These are phyloP conservation scores for Ulota crispa DNA, from an alignment of 225 moss, liverwort and hornwort species.

Conservation along the genomic window DNA sequence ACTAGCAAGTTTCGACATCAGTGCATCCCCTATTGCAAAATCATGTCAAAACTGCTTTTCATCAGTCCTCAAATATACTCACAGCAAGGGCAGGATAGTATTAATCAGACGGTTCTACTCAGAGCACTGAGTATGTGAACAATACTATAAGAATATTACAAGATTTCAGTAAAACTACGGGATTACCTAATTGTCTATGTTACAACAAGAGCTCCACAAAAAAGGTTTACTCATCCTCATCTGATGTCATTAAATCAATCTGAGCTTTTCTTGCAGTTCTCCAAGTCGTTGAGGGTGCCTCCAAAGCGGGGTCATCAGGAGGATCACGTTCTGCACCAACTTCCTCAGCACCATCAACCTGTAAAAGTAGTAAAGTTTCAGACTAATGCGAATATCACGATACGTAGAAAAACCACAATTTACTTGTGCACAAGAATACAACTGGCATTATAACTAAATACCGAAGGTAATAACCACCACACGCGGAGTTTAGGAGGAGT, in stretches of 20 bases:
- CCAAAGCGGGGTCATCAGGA: neutral
- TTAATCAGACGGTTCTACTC: neutral
- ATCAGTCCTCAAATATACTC: neutral
- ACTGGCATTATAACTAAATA: neutral
- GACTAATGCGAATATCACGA: neutral
- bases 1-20: neutral
- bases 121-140: neutral
- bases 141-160: constrained; percentile 19
- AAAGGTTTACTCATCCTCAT: constrained; percentile 33
- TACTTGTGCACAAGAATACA: neutral
- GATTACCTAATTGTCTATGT: constrained; percentile 2
- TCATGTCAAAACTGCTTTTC: neutral
- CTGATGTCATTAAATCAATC: constrained; percentile 37
- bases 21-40: neutral
- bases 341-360: constrained; percentile 29
- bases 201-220: constrained; percentile 14
- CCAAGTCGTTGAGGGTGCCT: neutral
- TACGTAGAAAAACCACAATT: neutral
- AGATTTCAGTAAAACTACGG: neutral
- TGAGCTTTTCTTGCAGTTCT: constrained; percentile 32
- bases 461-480: neutral
- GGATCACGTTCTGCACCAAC: neutral
- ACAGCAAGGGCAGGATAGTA: neutral
- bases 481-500: neutral
- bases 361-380: constrained; percentile 3